These are phyloP conservation scores for Physocladia obscura DNA, from an alignment of 192 early-diverging fungal genomes.

Conservation along the genomic window DNA sequence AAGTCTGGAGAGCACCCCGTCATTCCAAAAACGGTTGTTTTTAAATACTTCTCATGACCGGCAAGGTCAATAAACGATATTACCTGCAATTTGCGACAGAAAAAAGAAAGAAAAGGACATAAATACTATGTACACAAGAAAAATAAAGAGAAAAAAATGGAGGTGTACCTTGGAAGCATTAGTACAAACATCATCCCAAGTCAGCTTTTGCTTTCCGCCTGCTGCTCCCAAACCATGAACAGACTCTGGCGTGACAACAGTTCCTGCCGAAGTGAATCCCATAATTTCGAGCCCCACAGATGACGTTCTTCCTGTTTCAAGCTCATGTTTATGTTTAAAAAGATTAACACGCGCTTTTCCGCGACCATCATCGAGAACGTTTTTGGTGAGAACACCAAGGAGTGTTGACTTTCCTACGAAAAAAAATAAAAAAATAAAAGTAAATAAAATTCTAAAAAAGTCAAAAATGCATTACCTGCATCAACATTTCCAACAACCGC, in stretches of 20 bases:
- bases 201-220: slow-evolving; percentile 55
- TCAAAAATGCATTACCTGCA: slow-evolving; percentile 32
- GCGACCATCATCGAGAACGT: slow-evolving; percentile 87
- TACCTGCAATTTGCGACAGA: slow-evolving; percentile 42
- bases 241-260: slow-evolving; percentile 63
- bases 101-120: slow-evolving; percentile 8
- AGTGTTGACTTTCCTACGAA: slow-evolving; percentile 71
- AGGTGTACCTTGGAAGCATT: slow-evolving; percentile 70
- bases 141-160: slow-evolving; percentile 66
- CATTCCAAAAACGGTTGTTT: slow-evolving; percentile 88
- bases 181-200: slow-evolving; percentile 81
- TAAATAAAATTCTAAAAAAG: not conserved
- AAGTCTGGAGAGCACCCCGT: slow-evolving; percentile 85
- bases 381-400: slow-evolving; percentile 88
- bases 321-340: slow-evolving; percentile 88
- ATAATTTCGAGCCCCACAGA: slow-evolving; percentile 85
- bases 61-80: slow-evolving; percentile 87
- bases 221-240: slow-evolving; percentile 11
- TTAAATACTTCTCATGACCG: slow-evolving; percentile 83
- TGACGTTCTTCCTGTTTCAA: slow-evolving; percentile 88
- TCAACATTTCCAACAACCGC: slow-evolving; percentile 90
- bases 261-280: slow-evolving; percentile 73
- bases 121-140: not conserved
- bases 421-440: not conserved
- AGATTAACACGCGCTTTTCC: slow-evolving; percentile 87